Evolutionary conservation across 192 early-diverging fungal species (phyloP), one percentile per base, ranked within the genome.

Genomic region (Coemansia sp.): DNA sequence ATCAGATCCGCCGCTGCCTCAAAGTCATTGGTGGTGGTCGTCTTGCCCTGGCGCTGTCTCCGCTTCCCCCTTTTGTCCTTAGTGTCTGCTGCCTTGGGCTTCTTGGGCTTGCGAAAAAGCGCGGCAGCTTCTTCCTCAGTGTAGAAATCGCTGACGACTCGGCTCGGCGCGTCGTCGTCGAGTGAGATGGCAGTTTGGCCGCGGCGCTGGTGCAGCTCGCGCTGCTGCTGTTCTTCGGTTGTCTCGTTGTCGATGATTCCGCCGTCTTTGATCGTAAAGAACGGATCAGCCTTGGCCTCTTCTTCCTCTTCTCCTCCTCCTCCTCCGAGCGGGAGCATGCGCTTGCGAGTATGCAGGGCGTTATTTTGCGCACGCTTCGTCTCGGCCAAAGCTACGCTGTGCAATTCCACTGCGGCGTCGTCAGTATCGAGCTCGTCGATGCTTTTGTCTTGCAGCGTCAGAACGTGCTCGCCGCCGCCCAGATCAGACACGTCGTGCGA

Each of bases 111-210:
- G 59, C 92, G 92, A 58, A 97, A 95, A 13, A 86, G 61, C 5
- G 89, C 68, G 11, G 86, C 80, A 1, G 90, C 84, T 76, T 98
- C 95, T 41, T 95, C 92, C 53, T 89, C 85, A 45, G 95, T 95
- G 81, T 97, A 96, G 72, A 93, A 96, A 69, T 97, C 96, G 56
- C 88, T 87, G 32, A 92, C 88, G 72, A 91, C 87, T 15, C 20
- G 60, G n/a, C n/a, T 73, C 76, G 34, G 78, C 61, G 59, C 75
- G 76, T 10, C 34, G 18, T 34, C 22, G 13, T 64, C 62, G n/a
- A 70, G 27, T 1, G 61, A 50, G 13, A 64, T 45, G 18, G 24
- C 40, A 0, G 50, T 50, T 29, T 65, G 61, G 22, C 66, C 56
- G 11, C n/a, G 47, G 1, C 45, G 49, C 39, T 27, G 47, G 52